Conservation (phyloP, 257 asterid species). For the Euphrasia confusa region DNA sequence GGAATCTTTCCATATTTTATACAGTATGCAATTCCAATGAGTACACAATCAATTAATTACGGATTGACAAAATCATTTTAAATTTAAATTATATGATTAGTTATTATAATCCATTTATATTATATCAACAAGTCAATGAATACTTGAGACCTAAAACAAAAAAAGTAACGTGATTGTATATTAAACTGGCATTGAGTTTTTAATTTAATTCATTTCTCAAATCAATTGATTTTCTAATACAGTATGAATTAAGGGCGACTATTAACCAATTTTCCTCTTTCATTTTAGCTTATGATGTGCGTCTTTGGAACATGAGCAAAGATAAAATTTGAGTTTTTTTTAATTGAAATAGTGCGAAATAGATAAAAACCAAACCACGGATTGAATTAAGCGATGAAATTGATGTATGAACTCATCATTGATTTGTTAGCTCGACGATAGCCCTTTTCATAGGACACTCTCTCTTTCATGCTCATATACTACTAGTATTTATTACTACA, state of each 20-base stretch:
- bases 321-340: not conserved
- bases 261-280: slow-evolving; percentile 35
- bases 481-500: no score
- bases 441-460: slow-evolving; percentile 36
- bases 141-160: no score
- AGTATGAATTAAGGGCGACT: slow-evolving; percentile 24
- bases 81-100: no score
- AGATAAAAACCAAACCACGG: not conserved
- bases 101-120: no score
- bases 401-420: slow-evolving; percentile 40
- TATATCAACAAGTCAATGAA: slow-evolving; percentile 20
- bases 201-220: no score
- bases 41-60: no score
- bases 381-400: slow-evolving; percentile 27
- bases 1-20: no score
- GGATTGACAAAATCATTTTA: no score
- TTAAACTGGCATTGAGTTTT: no score
- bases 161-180: no score
- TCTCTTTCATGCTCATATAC: slow-evolving; percentile 33
- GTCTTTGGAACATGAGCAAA: not conserved
- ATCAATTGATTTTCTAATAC: no score
- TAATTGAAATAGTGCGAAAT: not conserved
- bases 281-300: slow-evolving; percentile 14
- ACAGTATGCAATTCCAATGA: no score
- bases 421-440: slow-evolving; percentile 35